These are phyloP conservation scores for Ceratocystiopsis minuta DNA, from an alignment of 2,329 filamentous ascomycete genomes.

Conservation along the genomic window DNA sequence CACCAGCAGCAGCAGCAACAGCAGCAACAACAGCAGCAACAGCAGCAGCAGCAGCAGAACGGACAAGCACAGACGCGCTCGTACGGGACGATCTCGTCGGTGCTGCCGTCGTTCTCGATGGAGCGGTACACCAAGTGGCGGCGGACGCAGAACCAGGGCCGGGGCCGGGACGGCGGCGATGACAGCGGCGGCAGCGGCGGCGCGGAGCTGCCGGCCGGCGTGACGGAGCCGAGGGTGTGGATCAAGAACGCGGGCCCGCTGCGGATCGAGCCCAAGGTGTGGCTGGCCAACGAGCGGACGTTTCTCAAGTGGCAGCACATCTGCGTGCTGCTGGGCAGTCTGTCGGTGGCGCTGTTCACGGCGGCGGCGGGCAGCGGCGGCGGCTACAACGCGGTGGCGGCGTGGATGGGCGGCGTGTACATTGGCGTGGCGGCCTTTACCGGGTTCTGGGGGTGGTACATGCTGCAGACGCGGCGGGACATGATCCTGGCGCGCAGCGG, in stretches of 20 bases:
- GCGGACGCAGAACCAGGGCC: conserved; percentile 30
- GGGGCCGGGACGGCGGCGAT: conserved; percentile 12
- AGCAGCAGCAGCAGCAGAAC: too few relatives aligned
- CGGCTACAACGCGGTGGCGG: conserved; percentile 57
- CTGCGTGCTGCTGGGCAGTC: conserved; percentile 63
- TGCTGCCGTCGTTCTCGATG: conserved; percentile 69
- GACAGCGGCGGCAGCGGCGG: conserved; percentile 15
- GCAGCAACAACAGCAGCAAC: too few relatives aligned
- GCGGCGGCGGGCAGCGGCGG: conserved; percentile 35
- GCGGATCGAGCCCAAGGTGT: conserved; percentile 92
- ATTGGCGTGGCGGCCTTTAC: conserved; percentile 68
- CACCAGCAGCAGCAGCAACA: too few relatives aligned
- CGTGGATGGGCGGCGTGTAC: conserved; percentile 66
- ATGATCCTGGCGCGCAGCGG: conserved; percentile 78
- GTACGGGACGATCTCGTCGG: conserved; percentile 44
- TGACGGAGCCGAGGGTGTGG: conserved; percentile 69
- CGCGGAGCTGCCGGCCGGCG: conserved; percentile 57
- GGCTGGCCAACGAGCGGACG: conserved; percentile 94
- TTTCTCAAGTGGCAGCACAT: conserved; percentile 99
- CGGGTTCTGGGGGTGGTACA: conserved; percentile 70
- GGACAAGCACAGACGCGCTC: conserved; percentile 7
- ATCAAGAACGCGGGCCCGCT: conserved; percentile 90
- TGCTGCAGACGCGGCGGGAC: conserved; percentile 55
- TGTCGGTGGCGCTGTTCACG: conserved; percentile 76
- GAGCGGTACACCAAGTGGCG: conserved; percentile 52